phyloP scores from a whole-genome alignment of 345 rosid species.

The Aethionema arabicum region DNA sequence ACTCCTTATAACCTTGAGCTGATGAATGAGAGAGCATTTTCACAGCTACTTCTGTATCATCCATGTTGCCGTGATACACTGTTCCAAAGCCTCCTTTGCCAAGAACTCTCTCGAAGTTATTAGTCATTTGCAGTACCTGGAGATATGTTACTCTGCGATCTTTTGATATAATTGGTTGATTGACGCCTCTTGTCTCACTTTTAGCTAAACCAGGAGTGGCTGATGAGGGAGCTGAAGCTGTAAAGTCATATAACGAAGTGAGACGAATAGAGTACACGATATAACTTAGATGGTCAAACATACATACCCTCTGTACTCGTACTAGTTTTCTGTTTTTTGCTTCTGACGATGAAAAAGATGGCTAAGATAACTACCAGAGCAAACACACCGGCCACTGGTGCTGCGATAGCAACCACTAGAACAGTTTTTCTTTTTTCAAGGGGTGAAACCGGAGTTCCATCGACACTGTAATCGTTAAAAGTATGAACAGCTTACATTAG shows the following conservation, averaged over 20 bases:
- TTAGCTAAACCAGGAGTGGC: not conserved
- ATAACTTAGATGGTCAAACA: too few relatives aligned
- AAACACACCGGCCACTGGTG: conserved; percentile 15
- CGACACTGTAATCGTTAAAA: conserved; percentile 4
- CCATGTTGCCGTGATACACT: conserved; percentile 37
- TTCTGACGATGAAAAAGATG: not conserved
- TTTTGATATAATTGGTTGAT: conserved; percentile 22
- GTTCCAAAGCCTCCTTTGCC: conserved; percentile 43
- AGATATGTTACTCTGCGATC: conserved; percentile 24
- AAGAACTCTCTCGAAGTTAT: conserved; percentile 35
- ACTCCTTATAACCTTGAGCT: conserved; percentile 39
- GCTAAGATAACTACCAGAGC: conserved; percentile 24
- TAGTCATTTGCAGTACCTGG: conserved; percentile 34
- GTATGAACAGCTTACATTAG: not conserved
- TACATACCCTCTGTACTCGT: not conserved
- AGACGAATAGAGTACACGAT: too few relatives aligned
- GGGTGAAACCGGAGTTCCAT: not conserved
- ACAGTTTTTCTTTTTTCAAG: not conserved
- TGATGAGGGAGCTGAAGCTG: not conserved
- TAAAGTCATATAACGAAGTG: too few relatives aligned
- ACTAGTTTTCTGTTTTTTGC: conserved; percentile 5
- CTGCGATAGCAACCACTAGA: conserved; percentile 8
- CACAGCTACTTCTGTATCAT: conserved; percentile 38
- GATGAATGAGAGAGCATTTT: conserved; percentile 41
- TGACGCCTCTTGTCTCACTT: conserved; percentile 5